These are phyloP conservation scores for Tylopilus sp. DNA, from an alignment of 768 basidiomycete genomes.

Conservation along the genomic window DNA sequence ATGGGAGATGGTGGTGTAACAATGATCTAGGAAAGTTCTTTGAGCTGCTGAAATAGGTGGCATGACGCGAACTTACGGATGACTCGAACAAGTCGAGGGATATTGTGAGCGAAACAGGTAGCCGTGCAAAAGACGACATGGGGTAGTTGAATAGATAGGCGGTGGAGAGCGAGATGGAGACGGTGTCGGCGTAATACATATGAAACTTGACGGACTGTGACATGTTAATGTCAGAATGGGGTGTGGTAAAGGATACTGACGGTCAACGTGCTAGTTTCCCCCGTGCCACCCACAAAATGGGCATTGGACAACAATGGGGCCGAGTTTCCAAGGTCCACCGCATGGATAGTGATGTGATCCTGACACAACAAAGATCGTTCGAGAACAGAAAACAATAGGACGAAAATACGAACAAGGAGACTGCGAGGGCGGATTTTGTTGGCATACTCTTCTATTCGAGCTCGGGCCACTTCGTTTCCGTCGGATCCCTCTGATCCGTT, in stretches of 20 bases:
- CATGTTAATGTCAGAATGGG: slow-evolving; percentile 13
- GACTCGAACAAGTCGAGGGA: slow-evolving; percentile 73
- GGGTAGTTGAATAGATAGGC: slow-evolving; percentile 85
- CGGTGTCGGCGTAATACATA: slow-evolving; percentile 76
- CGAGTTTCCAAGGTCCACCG: slow-evolving; percentile 75
- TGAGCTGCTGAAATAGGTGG: background rate
- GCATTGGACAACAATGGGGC: slow-evolving; percentile 80
- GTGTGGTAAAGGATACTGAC: slow-evolving; percentile 24
- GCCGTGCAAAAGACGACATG: slow-evolving; percentile 74
- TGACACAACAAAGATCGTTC: slow-evolving; percentile 29
- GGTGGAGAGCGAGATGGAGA: slow-evolving; percentile 80
- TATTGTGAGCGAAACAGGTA: slow-evolving; percentile 79
- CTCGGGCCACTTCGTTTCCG: slow-evolving; percentile 81
- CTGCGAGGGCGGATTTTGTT: slow-evolving; percentile 71
- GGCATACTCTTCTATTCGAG: slow-evolving; percentile 73
- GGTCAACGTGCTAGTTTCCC: slow-evolving; percentile 18
- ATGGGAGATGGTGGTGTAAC: slow-evolving; percentile 58
- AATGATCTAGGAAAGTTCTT: slow-evolving; percentile 43
- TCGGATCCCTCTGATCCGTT: slow-evolving; percentile 65
- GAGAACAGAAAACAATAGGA: background rate
- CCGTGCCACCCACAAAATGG: slow-evolving; percentile 35
- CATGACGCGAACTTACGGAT: slow-evolving; percentile 40
- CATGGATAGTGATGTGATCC: slow-evolving; percentile 86
- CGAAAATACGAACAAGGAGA: slow-evolving; percentile 52
- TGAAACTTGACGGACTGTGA: slow-evolving; percentile 77